Evolutionary conservation across 768 basidiomycete species (phyloP), one percentile per base, ranked within the genome.

Genomic region (Russula griseocarnosa): DNA sequence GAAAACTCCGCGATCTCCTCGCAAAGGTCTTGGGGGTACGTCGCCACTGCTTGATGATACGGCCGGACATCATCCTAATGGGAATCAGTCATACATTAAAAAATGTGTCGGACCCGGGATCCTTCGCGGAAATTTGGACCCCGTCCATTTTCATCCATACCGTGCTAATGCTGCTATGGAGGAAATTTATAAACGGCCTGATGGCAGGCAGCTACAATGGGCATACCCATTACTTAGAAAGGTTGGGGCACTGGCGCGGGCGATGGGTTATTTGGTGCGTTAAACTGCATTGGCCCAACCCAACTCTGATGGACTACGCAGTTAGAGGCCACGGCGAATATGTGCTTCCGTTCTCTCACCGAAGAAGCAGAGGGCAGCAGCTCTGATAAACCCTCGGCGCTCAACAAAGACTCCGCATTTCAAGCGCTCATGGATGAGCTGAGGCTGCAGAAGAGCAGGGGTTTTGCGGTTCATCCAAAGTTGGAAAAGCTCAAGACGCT

Each of bases 191-290:
- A 68, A 36, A 8, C 64, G 68, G 3, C 69, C 66, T 22, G 68
- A 73, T 49, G 38, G 42, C n/a, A 57, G 59, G 30, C 66, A 67
- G 57, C 77, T 80, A 62, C 74, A 71, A 61, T 87, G 83, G 81
- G 82, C 83, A 10, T 80, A 76, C 67, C 73, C 73, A 0, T 66
- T 81, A 8, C 76, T 93, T 36, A 76, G 79, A 46, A 81, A 79
- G 69, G 70, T 94, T 28, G 77, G 76, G 16, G 69, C 74, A 28
- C 77, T 97, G 71, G 91, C 92, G 9, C 79, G 92, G 55, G 91
- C 87, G 1, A 92, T 97, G 90, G 82, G 86, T 0, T 93, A 98
- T 72, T 78, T 99, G 67, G 92, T 97, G 71, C 62, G 86, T 71
- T 6, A 30, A 22, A 11, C 63, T 28, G 36, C 38, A 22, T 28